phyloP scores from a whole-genome alignment of 306 rosid species.

The Trichosanthes truncata region DNA sequence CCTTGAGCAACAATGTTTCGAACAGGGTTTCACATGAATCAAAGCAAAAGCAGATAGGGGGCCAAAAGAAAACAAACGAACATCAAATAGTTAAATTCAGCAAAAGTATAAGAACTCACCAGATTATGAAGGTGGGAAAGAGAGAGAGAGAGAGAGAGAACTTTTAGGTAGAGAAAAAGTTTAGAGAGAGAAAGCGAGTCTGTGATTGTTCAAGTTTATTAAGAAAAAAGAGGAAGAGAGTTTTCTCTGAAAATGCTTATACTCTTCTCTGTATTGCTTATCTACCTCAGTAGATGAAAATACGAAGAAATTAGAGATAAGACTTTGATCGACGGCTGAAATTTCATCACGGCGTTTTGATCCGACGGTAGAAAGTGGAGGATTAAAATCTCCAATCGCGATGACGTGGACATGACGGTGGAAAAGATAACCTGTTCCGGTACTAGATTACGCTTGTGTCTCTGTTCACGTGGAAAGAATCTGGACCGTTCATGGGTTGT shows the following conservation, averaged over 20 bases:
- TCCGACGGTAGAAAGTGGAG: conserved; percentile 27
- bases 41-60: conserved; percentile 2
- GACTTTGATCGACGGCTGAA: conserved; percentile 24
- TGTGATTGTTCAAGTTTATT: background rate
- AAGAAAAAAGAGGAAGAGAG: background rate
- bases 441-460: background rate
- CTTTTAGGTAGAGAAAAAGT: conserved; percentile 7
- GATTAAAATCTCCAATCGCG: conserved; percentile 23
- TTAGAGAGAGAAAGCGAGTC: conserved; percentile 12
- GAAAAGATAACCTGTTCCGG: conserved; percentile 2
- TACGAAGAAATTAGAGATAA: conserved; percentile 27
- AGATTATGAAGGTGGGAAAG: conserved; percentile 13
- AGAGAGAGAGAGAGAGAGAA: background rate
- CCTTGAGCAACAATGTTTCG: background rate
- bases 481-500: background rate
- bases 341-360: background rate
- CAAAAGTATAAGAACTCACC: conserved; percentile 35
- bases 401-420: conserved; percentile 21
- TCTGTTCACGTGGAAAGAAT: conserved; percentile 15
- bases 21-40: conserved; percentile 1
- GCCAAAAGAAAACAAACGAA: background rate
- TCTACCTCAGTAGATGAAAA: conserved; percentile 4
- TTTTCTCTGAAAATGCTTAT: background rate
- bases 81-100: background rate
- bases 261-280: background rate